phyloP scores from a whole-genome alignment of 164 flowering plant species.

The Echeveria elegans region DNA sequence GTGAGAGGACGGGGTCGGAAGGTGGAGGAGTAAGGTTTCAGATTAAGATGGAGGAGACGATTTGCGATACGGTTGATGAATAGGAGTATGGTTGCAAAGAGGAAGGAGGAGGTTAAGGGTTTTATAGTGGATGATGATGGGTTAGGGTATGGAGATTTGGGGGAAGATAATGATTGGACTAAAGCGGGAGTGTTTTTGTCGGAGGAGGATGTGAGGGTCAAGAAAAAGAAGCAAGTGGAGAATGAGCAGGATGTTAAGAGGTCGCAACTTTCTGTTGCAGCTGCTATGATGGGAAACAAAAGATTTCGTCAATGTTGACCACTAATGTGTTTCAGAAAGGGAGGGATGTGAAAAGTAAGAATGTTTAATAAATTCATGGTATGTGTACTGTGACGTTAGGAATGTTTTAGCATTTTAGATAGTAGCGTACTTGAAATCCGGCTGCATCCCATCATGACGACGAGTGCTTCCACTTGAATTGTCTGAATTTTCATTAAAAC shows the following conservation, averaged over 20 bases:
- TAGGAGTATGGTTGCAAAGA: slow-evolving; percentile 78
- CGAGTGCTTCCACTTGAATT: no score
- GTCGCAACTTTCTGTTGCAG: slow-evolving; percentile 51
- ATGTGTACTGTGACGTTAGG: no score
- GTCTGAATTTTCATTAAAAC: no score
- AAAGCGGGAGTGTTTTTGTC: slow-evolving; percentile 31
- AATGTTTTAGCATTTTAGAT: no score
- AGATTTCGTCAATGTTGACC: slow-evolving; percentile 74
- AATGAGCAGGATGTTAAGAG: slow-evolving; percentile 40
- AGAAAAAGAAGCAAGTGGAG: slow-evolving; percentile 42
- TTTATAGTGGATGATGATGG: slow-evolving; percentile 85
- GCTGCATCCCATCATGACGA: no score
- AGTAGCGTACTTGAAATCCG: no score
- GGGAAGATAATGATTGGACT: slow-evolving; percentile 91
- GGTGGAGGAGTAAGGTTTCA: slow-evolving; percentile 28
- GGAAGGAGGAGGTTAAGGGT: slow-evolving; percentile 51
- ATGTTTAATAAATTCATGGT: no score
- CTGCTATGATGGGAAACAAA: slow-evolving; percentile 85
- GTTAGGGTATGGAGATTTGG: slow-evolving; percentile 74
- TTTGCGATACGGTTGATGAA: slow-evolving; percentile 71
- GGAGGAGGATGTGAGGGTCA: slow-evolving; percentile 49
- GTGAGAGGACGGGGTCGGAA: no score
- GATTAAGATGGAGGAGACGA: slow-evolving; percentile 65
- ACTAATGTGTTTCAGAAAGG: slow-evolving; percentile 57
- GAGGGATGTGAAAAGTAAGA: slow-evolving; percentile 36